phyloP scores from a whole-genome alignment of 192 early-diverging fungal species.

The Entomortierella lignicola region DNA sequence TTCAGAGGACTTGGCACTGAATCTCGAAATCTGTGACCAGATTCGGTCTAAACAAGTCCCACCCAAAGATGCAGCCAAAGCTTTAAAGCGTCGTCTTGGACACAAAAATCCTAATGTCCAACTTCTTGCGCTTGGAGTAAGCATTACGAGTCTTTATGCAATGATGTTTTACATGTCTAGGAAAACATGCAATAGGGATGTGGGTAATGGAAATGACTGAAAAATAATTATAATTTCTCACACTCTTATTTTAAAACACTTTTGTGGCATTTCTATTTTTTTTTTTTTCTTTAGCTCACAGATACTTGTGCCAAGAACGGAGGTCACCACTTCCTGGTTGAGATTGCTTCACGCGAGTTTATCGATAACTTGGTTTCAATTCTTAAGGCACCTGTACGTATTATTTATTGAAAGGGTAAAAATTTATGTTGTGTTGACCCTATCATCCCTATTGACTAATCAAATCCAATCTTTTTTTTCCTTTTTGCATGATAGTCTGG shows the following conservation, averaged over 20 bases:
- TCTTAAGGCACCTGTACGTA: constrained; percentile 65
- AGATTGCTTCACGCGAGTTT: constrained; percentile 91
- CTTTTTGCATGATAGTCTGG: constrained; percentile 56
- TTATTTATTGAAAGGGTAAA: neutral
- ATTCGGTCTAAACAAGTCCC: constrained; percentile 87
- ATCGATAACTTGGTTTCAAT: constrained; percentile 84
- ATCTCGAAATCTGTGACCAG: constrained; percentile 93
- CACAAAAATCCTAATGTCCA: constrained; percentile 96
- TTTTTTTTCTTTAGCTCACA: constrained; percentile 64
- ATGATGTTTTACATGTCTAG: no score
- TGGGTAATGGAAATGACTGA: no score
- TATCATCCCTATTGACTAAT: neutral
- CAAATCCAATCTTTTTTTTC: no score
- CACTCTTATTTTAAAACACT: neutral
- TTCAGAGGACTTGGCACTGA: constrained; percentile 82
- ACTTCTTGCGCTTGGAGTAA: constrained; percentile 85
- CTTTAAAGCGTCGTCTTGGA: constrained; percentile 82
- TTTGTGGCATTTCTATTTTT: no score
- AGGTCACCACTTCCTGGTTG: constrained; percentile 85
- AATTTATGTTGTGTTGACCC: neutral
- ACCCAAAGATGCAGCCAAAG: constrained; percentile 78
- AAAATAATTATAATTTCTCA: neutral
- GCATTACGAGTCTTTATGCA: no score
- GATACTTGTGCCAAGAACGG: constrained; percentile 98
- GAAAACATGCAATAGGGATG: no score